Percentiles rank a stretch among this genome's conserved stretches.
These are phyloP conservation scores for Candida sojae DNA, from an alignment of 1,139 yeast genomes.

Conservation along the genomic window DNA sequence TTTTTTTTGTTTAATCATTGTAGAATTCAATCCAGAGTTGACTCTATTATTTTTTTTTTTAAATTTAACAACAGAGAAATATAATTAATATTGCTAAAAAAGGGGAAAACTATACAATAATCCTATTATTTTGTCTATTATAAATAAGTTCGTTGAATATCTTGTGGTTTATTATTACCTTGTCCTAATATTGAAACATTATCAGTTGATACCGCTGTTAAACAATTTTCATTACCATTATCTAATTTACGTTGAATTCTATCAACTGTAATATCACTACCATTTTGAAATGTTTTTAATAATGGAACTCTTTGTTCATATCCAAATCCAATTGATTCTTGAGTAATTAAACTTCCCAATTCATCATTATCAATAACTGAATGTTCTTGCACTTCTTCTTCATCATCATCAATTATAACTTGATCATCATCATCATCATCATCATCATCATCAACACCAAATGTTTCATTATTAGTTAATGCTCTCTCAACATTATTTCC, in stretches of 20 bases:
- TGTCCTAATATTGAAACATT: conserved; percentile 5
- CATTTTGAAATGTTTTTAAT: conserved; percentile 22
- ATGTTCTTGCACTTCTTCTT: background rate
- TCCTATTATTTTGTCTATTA: background rate
- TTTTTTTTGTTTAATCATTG: too few species aligned
- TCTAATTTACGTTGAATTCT: background rate
- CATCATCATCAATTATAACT: too few species aligned
- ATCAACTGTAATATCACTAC: conserved; percentile 16
- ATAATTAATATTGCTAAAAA: too few species aligned
- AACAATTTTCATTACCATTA: background rate
- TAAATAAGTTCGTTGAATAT: conserved; percentile 3
- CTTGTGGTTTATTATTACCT: conserved; percentile 2
- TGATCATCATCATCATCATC: too few species aligned
- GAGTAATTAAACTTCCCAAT: conserved; percentile 19
- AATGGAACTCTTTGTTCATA: conserved; percentile 37
- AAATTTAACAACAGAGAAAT: too few species aligned
- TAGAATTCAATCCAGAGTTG: too few species aligned
- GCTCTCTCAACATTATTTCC: conserved; percentile 5
- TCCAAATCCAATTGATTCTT: conserved; percentile 17
- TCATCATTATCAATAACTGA: conserved; percentile 10
- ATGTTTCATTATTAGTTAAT: background rate
- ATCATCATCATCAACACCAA: background rate
- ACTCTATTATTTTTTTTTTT: too few species aligned
- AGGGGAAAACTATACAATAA: too few species aligned
- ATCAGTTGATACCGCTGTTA: conserved; percentile 7